A percentile compares a stretch with the other conserved stretches of the same genome.
Conservation (phyloP, 177 flowering plant genomes). For the Telopea speciosissima region DNA sequence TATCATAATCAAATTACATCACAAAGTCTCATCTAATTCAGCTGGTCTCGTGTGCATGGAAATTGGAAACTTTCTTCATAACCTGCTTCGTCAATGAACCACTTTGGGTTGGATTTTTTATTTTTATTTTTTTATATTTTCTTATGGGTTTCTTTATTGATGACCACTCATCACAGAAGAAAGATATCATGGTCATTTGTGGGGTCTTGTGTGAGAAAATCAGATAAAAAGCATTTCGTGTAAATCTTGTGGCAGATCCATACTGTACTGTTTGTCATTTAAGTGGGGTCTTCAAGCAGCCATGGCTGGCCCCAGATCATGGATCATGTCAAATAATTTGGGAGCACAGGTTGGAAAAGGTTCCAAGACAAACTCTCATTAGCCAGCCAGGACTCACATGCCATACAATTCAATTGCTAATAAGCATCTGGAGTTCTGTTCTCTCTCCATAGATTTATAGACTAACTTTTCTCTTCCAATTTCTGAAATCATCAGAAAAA, state of each 20-base stretch:
- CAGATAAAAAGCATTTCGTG: neutral
- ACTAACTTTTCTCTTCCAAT: no score
- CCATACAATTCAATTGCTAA: conserved; percentile 13
- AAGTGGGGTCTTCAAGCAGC: neutral
- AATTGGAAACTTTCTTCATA: neutral
- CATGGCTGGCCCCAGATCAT: neutral
- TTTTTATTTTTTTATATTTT: no score
- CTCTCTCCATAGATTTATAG: neutral
- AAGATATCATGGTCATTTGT: neutral
- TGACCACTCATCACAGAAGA: neutral
- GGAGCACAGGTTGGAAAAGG: neutral
- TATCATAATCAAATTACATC: neutral
- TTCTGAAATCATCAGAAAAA: neutral
- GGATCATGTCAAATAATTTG: neutral
- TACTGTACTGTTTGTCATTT: conserved; percentile 3
- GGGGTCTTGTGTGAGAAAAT: neutral
- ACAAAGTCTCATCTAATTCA: neutral
- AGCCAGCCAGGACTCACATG: conserved; percentile 23
- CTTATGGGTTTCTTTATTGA: no score
- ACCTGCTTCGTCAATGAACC: neutral
- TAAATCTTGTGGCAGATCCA: no score
- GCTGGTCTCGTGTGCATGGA: neutral
- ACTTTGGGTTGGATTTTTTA: no score
- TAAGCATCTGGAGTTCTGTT: neutral
- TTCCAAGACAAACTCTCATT: conserved; percentile 10